Conservation (phyloP, 2,329 filamentous ascomycete species). For the Aspergillus hortae region DNA sequence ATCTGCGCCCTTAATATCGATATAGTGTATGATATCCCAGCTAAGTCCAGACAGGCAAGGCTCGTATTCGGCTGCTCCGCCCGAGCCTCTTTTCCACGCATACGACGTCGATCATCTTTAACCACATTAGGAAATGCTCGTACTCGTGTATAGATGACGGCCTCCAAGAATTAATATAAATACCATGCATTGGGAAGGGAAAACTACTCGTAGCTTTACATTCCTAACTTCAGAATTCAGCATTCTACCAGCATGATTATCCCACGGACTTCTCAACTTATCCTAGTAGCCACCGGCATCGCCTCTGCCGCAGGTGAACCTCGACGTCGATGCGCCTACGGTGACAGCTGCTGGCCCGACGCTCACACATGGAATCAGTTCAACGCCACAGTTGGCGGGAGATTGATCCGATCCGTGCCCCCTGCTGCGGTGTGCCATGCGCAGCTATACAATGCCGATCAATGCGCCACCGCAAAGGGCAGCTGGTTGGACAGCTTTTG, state of each 20-base stretch:
- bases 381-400: constrained; percentile 2
- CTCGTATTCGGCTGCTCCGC: not conserved
- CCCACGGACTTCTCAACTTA: too few species aligned
- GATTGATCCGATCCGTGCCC: constrained; percentile 2
- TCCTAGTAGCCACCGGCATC: not conserved
- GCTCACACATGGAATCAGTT: constrained; percentile 1
- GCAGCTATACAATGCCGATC: not conserved
- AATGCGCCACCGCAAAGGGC: not conserved
- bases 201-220: too few species aligned
- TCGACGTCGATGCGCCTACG: not conserved
- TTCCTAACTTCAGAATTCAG: too few species aligned
- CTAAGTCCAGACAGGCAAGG: too few species aligned
- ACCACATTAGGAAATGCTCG: not conserved
- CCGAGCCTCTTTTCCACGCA: not conserved
- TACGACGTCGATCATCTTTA: not conserved
- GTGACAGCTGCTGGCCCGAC: constrained; percentile 2
- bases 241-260: too few species aligned
- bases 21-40: too few species aligned
- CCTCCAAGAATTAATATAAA: not conserved
- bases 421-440: constrained; percentile 3
- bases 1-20: too few species aligned
- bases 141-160: not conserved
- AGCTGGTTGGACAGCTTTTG: constrained; percentile 4
- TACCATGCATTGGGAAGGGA: too few species aligned
- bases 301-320: not conserved